Base-by-base conservation (phyloP, 495 filamentous ascomycete species). In the Polyplosphaeria fusca region DNA sequence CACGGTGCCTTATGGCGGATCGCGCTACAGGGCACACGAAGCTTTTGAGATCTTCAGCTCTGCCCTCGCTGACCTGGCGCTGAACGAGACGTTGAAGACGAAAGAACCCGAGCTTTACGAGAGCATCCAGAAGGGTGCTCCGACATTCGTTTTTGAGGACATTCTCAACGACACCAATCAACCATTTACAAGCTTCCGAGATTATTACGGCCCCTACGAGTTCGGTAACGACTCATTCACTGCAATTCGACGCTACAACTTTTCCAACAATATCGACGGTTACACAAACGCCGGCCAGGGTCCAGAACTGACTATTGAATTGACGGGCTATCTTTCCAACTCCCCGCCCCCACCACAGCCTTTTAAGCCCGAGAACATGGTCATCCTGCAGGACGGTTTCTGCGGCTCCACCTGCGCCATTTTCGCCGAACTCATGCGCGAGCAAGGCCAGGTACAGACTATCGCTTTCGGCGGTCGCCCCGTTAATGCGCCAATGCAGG, bases 361-460 rank as follows among this genome's bases (percentile, higher is more conserved):
- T 4, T 65, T 65, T 43, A 20, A 35, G 13, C 11, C 62, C 22
- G 52, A 57, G 12, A 61, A 65, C 43, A 61, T 65, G 11, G 47
- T 65, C 16, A 35, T 65, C 23, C 44, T 65, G 3, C 50, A 55
- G 35, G 62, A 65, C 42, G 58, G 57, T 20, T 18, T 30, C 18
- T 65, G 62, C 41, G 27, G 30, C 16, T 61, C 58, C 19, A 61
- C 62, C 12, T 65, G 62, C 42, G 41, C 58, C 2, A 54, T 65
- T n/a, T 65, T 65, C 53, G 47, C 52, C 19, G 46, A 61, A 23
- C 62, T 65, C 52, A 61, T 65, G 62, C 38, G 46, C n/a, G 42
- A 57, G 32, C 52, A 57, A 58, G 62, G 44, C 12, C 24, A 55
- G 2, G 62, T 65, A 4, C 45, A 61, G n/a, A 61, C 45, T 9